A percentile compares a stretch with the other conserved stretches of the same genome.
phyloP scores from a whole-genome alignment of 202 grass and related monocot species.

The Eragrostis tef region DNA sequence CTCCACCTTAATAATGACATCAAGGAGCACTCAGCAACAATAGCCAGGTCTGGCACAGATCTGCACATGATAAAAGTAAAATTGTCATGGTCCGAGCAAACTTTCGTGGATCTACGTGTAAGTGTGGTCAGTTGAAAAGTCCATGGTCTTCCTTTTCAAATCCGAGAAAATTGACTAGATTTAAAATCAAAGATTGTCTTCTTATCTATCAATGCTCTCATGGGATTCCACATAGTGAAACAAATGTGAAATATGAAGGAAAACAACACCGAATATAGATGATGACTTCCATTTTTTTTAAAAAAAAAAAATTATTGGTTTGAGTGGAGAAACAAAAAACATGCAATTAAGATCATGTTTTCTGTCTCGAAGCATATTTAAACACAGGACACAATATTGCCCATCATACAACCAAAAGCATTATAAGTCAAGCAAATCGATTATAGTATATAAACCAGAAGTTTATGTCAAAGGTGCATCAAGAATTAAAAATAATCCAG shows the following conservation, averaged over 20 bases:
- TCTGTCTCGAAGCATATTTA: slow-evolving; percentile 13
- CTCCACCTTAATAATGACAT: slow-evolving; percentile 95
- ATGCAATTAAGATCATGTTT: slow-evolving; percentile 37
- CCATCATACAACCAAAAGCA: slow-evolving; percentile 3
- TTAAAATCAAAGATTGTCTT: slow-evolving; percentile 2
- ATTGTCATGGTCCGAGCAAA: slow-evolving; percentile 36
- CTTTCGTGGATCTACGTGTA: slow-evolving; percentile 7
- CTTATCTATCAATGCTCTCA: slow-evolving; percentile 27
- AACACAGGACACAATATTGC: neutral
- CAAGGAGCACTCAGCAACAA: slow-evolving; percentile 70
- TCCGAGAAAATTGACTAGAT: slow-evolving; percentile 9
- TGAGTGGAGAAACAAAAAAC: slow-evolving; percentile 32
- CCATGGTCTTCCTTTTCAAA: slow-evolving; percentile 21
- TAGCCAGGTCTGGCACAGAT: slow-evolving; percentile 65
- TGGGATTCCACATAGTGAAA: slow-evolving; percentile 21
- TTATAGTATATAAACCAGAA: slow-evolving; percentile 31
- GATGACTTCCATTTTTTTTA: slow-evolving; percentile 15
- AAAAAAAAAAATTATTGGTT: neutral
- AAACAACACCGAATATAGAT: slow-evolving; percentile 14
- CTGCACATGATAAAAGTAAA: slow-evolving; percentile 58
- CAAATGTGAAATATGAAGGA: neutral
- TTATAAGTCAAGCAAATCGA: neutral
- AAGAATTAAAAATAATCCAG: slow-evolving; percentile 27
- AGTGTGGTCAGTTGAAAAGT: slow-evolving; percentile 12
- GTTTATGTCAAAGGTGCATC: slow-evolving; percentile 15